These are phyloP conservation scores for Euphorbia schlechtendalii DNA, from an alignment of 441 rosid genomes.

Conservation along the genomic window DNA sequence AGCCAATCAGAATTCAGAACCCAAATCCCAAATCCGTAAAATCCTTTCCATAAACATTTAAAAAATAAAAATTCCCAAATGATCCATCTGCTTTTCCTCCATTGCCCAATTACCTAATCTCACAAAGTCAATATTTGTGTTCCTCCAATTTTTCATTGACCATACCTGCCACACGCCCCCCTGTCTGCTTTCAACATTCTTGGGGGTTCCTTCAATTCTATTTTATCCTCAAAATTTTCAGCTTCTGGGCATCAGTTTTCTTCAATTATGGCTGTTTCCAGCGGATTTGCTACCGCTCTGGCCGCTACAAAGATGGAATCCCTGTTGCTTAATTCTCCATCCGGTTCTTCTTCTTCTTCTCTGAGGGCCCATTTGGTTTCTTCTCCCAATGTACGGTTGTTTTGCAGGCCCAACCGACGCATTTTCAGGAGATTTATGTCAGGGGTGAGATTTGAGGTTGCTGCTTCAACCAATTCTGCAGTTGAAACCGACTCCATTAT, in stretches of 20 bases:
- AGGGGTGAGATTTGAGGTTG: constrained; percentile 46
- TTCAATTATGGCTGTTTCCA: constrained; percentile 54
- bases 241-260: background rate
- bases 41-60: too few species aligned
- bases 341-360: constrained; percentile 28
- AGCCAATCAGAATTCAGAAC: constrained; percentile 9
- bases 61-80: background rate
- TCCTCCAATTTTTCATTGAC: constrained; percentile 3
- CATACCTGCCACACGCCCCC: background rate
- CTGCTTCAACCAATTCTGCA: constrained; percentile 25
- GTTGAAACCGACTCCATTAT: constrained; percentile 23
- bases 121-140: background rate
- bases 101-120: too few species aligned
- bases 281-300: constrained; percentile 37
- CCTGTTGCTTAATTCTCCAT: constrained; percentile 29
- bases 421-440: constrained; percentile 19
- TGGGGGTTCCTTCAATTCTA: background rate
- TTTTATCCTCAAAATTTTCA: background rate
- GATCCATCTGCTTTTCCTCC: background rate
- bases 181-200: too few species aligned
- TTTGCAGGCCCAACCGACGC: constrained; percentile 26
- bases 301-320: constrained; percentile 51
- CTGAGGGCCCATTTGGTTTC: constrained; percentile 31
- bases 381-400: constrained; percentile 22
- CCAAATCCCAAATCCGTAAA: background rate